A percentile compares a stretch with the other conserved stretches of the same genome.
Evolutionary conservation across 768 basidiomycete species (phyloP).

Genomic region (Suillus weaverae): DNA sequence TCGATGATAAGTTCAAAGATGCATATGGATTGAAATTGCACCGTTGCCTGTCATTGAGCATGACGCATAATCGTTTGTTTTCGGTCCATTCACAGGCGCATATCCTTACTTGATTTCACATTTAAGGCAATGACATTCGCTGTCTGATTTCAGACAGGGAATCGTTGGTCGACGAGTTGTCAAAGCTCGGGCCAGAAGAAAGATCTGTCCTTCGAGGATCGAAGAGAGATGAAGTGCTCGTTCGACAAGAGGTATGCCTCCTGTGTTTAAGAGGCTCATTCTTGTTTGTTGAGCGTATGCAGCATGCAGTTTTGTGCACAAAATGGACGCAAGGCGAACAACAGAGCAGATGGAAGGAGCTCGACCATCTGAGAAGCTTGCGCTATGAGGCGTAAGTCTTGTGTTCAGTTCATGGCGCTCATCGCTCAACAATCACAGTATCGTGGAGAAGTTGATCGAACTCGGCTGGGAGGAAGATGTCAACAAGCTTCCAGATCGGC

Average conservation of each 20-base stretch:
- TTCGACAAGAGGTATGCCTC: background rate
- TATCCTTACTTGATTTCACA: background rate
- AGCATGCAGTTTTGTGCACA: background rate
- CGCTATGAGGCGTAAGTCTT: conserved; percentile 36
- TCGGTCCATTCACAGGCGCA: background rate
- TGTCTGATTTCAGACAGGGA: background rate
- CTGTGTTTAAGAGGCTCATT: background rate
- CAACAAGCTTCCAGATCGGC: conserved; percentile 24
- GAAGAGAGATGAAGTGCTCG: background rate
- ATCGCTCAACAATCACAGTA: conserved; percentile 24
- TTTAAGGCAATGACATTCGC: background rate
- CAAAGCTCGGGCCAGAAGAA: background rate
- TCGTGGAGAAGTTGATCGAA: conserved; percentile 37
- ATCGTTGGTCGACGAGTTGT: background rate
- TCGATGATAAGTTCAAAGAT: background rate
- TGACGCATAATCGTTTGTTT: background rate
- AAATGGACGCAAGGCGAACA: conserved; percentile 12
- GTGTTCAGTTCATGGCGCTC: background rate
- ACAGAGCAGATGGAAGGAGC: conserved; percentile 33
- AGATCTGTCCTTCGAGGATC: background rate
- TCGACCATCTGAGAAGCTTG: conserved; percentile 35
- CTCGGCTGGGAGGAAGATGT: conserved; percentile 44
- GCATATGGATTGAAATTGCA: background rate
- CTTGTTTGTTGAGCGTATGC: background rate
- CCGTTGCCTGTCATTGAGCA: background rate